phyloP scores from a whole-genome alignment of 306 rosid species.

The Vicia sativa region DNA sequence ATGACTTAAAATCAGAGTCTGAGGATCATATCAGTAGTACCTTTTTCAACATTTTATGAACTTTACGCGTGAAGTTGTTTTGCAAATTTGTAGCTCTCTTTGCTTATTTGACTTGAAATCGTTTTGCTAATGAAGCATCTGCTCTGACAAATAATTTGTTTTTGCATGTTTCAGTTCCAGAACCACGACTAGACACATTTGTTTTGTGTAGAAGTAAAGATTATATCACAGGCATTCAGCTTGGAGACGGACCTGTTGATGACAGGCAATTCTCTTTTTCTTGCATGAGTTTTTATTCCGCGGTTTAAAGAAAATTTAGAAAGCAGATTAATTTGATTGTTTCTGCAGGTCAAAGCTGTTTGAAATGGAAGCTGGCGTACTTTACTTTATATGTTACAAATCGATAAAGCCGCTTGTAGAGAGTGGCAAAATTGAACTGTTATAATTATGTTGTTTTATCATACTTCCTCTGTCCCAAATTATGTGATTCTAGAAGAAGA shows the following conservation, averaged over 20 bases:
- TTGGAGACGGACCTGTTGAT: conserved; percentile 75
- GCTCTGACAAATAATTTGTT: conserved; percentile 5
- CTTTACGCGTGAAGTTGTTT: too few relatives aligned
- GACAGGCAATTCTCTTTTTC: conserved; percentile 59
- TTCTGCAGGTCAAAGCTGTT: conserved; percentile 54
- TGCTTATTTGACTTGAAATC: background rate
- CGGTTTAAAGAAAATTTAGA: background rate
- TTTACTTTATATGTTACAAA: conserved; percentile 82
- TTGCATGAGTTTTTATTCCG: conserved; percentile 10
- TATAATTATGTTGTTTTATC: conserved; percentile 5
- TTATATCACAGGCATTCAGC: conserved; percentile 81
- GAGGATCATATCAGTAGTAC: conserved; percentile 2
- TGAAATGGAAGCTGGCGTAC: conserved; percentile 56
- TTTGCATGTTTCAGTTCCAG: conserved; percentile 62
- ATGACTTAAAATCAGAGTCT: conserved; percentile 6
- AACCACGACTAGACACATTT: conserved; percentile 73
- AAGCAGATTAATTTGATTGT: conserved; percentile 4
- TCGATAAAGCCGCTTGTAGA: conserved; percentile 80
- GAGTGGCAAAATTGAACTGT: conserved; percentile 73
- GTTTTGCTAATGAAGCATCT: background rate
- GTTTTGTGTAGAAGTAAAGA: conserved; percentile 88
- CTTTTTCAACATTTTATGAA: background rate
- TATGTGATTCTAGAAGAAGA: too few relatives aligned
- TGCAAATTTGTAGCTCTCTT: background rate
- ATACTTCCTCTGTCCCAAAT: too few relatives aligned